Percentiles rank a stretch among this genome's conserved stretches.
Evolutionary conservation across 495 filamentous ascomycete genomes (phyloP).

Genomic region (Penicillium goetzii): DNA sequence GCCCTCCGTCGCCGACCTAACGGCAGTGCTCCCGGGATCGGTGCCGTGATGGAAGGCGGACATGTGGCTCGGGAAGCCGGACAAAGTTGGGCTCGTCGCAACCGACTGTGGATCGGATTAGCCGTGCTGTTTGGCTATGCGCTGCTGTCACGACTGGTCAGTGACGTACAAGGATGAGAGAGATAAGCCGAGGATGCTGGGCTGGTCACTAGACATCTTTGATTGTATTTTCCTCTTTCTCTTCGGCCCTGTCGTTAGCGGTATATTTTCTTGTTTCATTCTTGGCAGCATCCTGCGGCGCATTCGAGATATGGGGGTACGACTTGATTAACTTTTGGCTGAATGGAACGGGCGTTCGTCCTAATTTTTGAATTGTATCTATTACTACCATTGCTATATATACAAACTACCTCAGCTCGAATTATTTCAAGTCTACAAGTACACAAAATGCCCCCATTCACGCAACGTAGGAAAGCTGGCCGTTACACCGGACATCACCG

Average conservation of each 20-base stretch:
- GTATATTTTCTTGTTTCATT: slow-evolving; percentile 9
- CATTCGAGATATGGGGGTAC: slow-evolving; percentile 17
- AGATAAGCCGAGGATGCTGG: slow-evolving; percentile 5
- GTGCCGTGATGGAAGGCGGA: slow-evolving; percentile 78
- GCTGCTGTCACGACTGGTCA: slow-evolving; percentile 73
- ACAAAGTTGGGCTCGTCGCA: slow-evolving; percentile 75
- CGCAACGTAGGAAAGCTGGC: neutral
- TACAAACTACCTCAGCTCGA: neutral
- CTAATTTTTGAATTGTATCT: slow-evolving; percentile 7
- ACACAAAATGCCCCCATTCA: neutral
- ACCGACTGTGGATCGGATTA: slow-evolving; percentile 73
- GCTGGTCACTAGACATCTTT: slow-evolving; percentile 13
- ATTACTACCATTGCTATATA: neutral
- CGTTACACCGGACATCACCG: slow-evolving; percentile 32
- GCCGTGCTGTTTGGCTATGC: slow-evolving; percentile 76
- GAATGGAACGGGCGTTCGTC: slow-evolving; percentile 1
- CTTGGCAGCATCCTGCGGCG: slow-evolving; percentile 27
- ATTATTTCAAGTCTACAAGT: neutral
- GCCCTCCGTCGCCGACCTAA: slow-evolving; percentile 67
- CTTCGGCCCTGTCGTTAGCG: slow-evolving; percentile 20
- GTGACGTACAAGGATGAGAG: slow-evolving; percentile 50
- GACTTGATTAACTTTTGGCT: slow-evolving; percentile 5
- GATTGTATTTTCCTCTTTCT: slow-evolving; percentile 10
- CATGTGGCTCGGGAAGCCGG: slow-evolving; percentile 75
- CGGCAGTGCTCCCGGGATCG: slow-evolving; percentile 69